phyloP scores from a whole-genome alignment of 2,329 filamentous ascomycete genomes.

The Macrophomina phaseolina region DNA sequence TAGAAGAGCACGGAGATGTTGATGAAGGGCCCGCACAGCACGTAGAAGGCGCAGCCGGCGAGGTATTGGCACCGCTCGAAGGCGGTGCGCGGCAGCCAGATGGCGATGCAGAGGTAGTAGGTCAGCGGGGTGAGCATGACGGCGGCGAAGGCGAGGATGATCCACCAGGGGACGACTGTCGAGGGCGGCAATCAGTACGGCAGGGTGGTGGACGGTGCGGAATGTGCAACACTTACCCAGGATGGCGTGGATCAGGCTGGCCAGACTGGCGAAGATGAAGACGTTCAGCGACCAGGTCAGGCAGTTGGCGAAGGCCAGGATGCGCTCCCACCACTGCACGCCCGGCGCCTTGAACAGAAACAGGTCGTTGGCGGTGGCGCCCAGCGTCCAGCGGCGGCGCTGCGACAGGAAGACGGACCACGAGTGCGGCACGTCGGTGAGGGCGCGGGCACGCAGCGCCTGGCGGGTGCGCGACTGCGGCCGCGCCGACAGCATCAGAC shows the following conservation, averaged over 20 bases:
- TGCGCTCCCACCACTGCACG: conserved; percentile 51
- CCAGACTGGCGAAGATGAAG: conserved; percentile 34
- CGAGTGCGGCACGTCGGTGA: conserved; percentile 43
- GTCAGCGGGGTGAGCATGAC: conserved; percentile 39
- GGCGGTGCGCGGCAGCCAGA: conserved; percentile 37
- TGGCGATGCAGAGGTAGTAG: conserved; percentile 37
- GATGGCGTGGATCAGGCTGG: conserved; percentile 35
- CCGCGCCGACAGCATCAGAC: conserved; percentile 48
- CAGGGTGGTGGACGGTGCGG: too few species aligned
- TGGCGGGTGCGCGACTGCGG: conserved; percentile 54
- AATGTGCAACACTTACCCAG: background rate
- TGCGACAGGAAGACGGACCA: conserved; percentile 56
- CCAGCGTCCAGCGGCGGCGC: conserved; percentile 57
- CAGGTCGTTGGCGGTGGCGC: conserved; percentile 57
- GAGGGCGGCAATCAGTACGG: too few species aligned
- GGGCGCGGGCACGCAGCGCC: conserved; percentile 55
- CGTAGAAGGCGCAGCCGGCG: conserved; percentile 37
- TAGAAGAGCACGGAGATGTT: conserved; percentile 53
- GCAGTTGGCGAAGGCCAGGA: conserved; percentile 55
- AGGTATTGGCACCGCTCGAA: conserved; percentile 38
- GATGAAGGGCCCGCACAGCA: conserved; percentile 46
- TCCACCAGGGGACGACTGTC: conserved; percentile 29
- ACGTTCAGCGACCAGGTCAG: conserved; percentile 45
- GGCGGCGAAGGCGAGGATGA: conserved; percentile 33
- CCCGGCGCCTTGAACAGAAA: conserved; percentile 55